Conservation (phyloP, 495 filamentous ascomycete genomes). For the Neurospora sp. region DNA sequence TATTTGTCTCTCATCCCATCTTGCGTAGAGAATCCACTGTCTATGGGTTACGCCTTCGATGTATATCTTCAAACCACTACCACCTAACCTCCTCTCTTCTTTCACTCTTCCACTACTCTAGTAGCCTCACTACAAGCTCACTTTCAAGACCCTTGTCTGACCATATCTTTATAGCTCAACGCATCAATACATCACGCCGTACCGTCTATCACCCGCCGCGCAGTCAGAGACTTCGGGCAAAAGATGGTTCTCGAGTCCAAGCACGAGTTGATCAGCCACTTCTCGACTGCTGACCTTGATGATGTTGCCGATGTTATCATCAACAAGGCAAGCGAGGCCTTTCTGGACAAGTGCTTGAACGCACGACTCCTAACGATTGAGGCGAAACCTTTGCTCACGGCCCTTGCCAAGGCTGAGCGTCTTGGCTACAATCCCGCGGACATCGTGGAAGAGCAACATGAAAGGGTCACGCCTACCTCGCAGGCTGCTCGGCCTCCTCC, state of each 20-base stretch:
- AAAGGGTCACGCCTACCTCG: conserved; percentile 19
- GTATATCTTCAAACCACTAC: neutral
- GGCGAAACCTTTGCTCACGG: conserved; percentile 37
- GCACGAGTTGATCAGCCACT: conserved; percentile 29
- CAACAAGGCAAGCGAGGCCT: conserved; percentile 31
- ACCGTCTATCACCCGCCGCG: conserved; percentile 27
- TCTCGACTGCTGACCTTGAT: conserved; percentile 26
- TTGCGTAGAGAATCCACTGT: neutral
- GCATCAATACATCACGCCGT: conserved; percentile 34
- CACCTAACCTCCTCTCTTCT: neutral
- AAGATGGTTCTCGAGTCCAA: conserved; percentile 35
- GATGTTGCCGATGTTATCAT: conserved; percentile 30
- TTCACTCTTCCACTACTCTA: neutral
- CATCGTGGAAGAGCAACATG: conserved; percentile 24
- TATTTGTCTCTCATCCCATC: neutral
- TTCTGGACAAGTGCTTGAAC: conserved; percentile 36
- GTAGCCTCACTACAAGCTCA: neutral
- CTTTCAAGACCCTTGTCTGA: neutral
- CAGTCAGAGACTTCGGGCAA: conserved; percentile 33
- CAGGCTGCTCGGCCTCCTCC: conserved; percentile 3
- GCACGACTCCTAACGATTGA: conserved; percentile 37
- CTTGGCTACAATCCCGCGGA: conserved; percentile 38
- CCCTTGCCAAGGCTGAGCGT: conserved; percentile 38
- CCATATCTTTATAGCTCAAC: conserved; percentile 27
- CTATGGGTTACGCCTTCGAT: neutral